Conservation (phyloP, 2,329 filamentous ascomycete genomes). For the Geosmithia flava region DNA sequence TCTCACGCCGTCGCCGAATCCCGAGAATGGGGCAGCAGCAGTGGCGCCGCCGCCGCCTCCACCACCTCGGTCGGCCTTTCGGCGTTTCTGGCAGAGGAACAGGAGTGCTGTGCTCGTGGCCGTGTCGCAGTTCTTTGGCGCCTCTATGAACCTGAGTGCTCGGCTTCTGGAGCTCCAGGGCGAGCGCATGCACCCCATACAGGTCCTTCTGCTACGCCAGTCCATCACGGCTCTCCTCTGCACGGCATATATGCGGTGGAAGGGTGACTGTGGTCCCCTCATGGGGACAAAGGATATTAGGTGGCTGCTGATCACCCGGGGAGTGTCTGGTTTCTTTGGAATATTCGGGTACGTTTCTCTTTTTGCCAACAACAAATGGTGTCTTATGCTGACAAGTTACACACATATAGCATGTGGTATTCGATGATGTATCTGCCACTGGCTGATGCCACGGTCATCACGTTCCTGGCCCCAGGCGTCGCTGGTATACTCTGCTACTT, state of each 20-base stretch:
- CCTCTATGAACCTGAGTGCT: constrained; percentile 75
- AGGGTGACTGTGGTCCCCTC: constrained; percentile 54
- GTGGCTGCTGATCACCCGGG: constrained; percentile 54
- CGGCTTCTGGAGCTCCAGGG: constrained; percentile 62
- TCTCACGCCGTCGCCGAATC: constrained; percentile 5
- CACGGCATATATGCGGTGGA: constrained; percentile 62
- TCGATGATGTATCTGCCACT: constrained; percentile 65
- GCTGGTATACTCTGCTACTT: constrained; percentile 72
- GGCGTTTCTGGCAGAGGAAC: constrained; percentile 47
- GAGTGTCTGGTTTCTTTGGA: constrained; percentile 61
- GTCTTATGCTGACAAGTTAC: neutral
- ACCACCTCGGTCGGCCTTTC: constrained; percentile 9
- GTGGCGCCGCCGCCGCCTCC: neutral
- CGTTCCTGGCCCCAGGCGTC: constrained; percentile 70
- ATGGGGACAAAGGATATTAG: constrained; percentile 57
- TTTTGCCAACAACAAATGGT: no score
- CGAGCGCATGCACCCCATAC: constrained; percentile 66
- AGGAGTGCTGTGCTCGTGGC: constrained; percentile 64
- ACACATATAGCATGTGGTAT: constrained; percentile 45
- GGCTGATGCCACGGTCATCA: constrained; percentile 80
- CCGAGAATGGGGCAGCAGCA: neutral
- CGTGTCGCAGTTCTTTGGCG: constrained; percentile 67
- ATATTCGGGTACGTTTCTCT: constrained; percentile 45
- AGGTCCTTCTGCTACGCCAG: constrained; percentile 76
- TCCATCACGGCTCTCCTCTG: constrained; percentile 56